Conservation (phyloP, 2,329 filamentous ascomycete genomes). For the Xylariales sp. region DNA sequence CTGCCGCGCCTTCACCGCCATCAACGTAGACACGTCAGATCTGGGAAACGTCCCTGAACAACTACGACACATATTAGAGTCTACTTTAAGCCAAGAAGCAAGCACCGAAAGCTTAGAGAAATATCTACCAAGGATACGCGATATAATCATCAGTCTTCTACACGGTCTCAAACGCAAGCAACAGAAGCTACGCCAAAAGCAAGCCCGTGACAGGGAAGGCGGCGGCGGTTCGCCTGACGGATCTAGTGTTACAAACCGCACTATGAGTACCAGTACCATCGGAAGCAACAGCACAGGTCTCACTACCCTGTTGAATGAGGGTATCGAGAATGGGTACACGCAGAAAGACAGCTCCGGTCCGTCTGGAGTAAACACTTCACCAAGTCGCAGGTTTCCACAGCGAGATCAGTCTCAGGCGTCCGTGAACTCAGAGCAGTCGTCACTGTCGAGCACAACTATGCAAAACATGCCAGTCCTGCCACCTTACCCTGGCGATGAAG, state of each 20-base stretch:
- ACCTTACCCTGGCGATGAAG: slow-evolving; percentile 62
- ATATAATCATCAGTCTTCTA: slow-evolving; percentile 96
- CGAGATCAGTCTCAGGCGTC: slow-evolving; percentile 51
- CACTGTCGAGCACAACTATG: slow-evolving; percentile 68
- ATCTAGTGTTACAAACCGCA: slow-evolving; percentile 38
- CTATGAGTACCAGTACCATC: slow-evolving; percentile 55
- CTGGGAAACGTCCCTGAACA: slow-evolving; percentile 93
- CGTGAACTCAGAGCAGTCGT: slow-evolving; percentile 56
- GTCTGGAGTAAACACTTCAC: slow-evolving; percentile 34
- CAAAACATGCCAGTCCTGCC: slow-evolving; percentile 72
- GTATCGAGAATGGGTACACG: slow-evolving; percentile 49
- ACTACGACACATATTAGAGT: slow-evolving; percentile 84
- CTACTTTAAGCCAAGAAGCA: slow-evolving; percentile 93
- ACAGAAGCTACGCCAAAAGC: slow-evolving; percentile 70
- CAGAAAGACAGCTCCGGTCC: slow-evolving; percentile 28
- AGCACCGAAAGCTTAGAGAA: slow-evolving; percentile 89
- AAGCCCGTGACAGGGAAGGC: slow-evolving; percentile 52
- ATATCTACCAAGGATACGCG: slow-evolving; percentile 88
- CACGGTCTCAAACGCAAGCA: slow-evolving; percentile 97
- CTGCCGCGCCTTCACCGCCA: slow-evolving; percentile 91
- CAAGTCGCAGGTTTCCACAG: slow-evolving; percentile 41
- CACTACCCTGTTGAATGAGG: slow-evolving; percentile 56
- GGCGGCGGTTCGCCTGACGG: slow-evolving; percentile 29
- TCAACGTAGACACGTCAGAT: slow-evolving; percentile 92
- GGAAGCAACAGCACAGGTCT: slow-evolving; percentile 54